phyloP scores from a whole-genome alignment of 441 rosid genomes.

The Corymbia calophylla region DNA sequence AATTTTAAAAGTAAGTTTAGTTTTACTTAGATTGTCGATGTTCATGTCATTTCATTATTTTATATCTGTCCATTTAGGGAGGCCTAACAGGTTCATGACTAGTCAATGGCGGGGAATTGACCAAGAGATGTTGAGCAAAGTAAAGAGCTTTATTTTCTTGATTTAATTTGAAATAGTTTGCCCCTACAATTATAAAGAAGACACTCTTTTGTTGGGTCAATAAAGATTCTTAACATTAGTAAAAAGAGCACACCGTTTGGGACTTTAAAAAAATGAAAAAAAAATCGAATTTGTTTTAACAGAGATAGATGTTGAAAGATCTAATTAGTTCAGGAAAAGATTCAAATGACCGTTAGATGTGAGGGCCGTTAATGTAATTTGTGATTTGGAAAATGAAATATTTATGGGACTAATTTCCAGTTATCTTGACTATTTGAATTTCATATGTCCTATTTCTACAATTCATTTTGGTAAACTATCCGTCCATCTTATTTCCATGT shows the following conservation, averaged over 20 bases:
- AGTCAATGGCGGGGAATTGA: not conserved
- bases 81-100: no score
- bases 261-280: not conserved
- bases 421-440: not conserved
- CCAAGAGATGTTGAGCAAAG: not conserved
- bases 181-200: fast-evolving
- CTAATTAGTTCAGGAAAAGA: not conserved
- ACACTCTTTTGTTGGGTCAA: no score
- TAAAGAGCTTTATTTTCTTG: not conserved
- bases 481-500: not conserved
- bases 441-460: not conserved
- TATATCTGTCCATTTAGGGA: not conserved
- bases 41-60: no score
- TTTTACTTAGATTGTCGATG: not conserved
- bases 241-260: no score
- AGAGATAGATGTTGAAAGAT: not conserved
- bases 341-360: fast-evolving
- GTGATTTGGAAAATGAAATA: not conserved
- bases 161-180: fast-evolving
- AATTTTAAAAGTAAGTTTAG: not conserved
- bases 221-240: no score
- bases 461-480: not conserved
- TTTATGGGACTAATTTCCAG: not conserved
- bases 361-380: fast-evolving
- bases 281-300: not conserved